phyloP scores from a whole-genome alignment of 1,284 basidiomycete species.

The Melanopsichium pennsylvanicum region DNA sequence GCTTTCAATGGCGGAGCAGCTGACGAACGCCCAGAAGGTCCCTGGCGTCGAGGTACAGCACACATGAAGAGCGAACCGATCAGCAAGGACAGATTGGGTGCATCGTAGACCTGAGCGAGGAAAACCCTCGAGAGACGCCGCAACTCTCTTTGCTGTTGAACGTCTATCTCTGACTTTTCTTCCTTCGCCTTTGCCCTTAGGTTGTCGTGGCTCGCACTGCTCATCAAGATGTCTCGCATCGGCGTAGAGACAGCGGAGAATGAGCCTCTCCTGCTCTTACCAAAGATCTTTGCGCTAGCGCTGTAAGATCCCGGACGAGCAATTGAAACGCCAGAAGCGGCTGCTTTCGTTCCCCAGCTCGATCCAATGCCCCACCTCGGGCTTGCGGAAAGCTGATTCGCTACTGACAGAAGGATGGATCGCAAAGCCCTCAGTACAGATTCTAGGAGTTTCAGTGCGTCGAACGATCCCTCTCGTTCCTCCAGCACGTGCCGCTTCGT shows the following conservation, averaged over 20 bases:
- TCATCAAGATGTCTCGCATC: constrained; percentile 30
- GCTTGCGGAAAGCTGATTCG: constrained; percentile 53
- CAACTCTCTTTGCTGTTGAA: constrained; percentile 29
- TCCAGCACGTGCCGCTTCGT: constrained; percentile 25
- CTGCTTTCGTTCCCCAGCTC: constrained; percentile 45
- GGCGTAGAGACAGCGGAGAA: constrained; percentile 5
- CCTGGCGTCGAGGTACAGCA: constrained; percentile 27
- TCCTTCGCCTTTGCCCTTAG: constrained; percentile 14
- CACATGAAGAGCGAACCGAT: constrained; percentile 50
- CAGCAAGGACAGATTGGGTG: constrained; percentile 30
- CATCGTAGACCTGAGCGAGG: constrained; percentile 31
- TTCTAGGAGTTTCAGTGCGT: constrained; percentile 37
- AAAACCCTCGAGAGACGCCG: constrained; percentile 28
- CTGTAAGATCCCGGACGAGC: constrained; percentile 15
- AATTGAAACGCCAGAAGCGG: constrained; percentile 26
- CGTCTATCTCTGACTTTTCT: constrained; percentile 5
- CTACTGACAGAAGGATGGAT: constrained; percentile 51
- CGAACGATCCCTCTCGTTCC: neutral
- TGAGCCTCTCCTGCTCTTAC: constrained; percentile 33
- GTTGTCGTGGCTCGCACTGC: constrained; percentile 35
- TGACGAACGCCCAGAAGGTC: neutral
- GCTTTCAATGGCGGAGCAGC: constrained; percentile 1
- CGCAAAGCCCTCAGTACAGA: constrained; percentile 50
- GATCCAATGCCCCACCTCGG: constrained; percentile 58
- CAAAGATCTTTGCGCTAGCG: constrained; percentile 40